Conservation (phyloP, 805 yeast genomes). For the Candida arabinofermentans region DNA sequence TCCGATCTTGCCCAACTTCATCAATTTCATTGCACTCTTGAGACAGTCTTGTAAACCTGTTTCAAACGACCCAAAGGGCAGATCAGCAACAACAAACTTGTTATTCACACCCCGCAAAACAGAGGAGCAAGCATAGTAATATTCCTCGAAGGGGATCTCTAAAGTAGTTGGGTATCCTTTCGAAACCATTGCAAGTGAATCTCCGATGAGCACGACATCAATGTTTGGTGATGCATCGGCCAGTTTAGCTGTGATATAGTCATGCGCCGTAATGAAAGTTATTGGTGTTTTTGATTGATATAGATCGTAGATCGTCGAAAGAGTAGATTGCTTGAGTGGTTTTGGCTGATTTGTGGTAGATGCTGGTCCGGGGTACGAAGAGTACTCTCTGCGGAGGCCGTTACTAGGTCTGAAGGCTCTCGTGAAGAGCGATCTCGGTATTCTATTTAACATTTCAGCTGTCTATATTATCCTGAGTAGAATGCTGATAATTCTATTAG, state of each 20-base stretch:
- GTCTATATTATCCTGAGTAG: too few relatives aligned
- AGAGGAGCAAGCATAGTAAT: constrained; percentile 69
- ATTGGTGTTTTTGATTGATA: constrained; percentile 22
- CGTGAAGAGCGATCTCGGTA: neutral
- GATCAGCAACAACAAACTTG: constrained; percentile 74
- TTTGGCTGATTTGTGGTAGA: neutral
- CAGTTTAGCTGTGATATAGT: constrained; percentile 67
- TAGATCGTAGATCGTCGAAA: constrained; percentile 20
- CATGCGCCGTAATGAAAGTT: constrained; percentile 75
- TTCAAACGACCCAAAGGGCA: constrained; percentile 89
- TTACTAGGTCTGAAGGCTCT: neutral
- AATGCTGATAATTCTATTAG: neutral
- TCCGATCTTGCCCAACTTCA: constrained; percentile 55
- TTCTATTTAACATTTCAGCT: neutral
- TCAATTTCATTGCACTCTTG: constrained; percentile 48
- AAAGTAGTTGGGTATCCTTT: constrained; percentile 77
- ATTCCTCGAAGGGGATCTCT: constrained; percentile 74
- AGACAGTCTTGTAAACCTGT: constrained; percentile 58
- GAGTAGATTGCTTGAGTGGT: constrained; percentile 5
- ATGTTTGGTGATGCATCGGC: constrained; percentile 59
- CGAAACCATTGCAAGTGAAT: constrained; percentile 89
- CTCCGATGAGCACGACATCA: constrained; percentile 81
- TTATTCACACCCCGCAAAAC: constrained; percentile 65
- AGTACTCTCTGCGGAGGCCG: neutral
- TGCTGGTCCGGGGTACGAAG: neutral